These are phyloP conservation scores for Coniella vitis DNA, from an alignment of 2,329 filamentous ascomycete species.

Conservation along the genomic window DNA sequence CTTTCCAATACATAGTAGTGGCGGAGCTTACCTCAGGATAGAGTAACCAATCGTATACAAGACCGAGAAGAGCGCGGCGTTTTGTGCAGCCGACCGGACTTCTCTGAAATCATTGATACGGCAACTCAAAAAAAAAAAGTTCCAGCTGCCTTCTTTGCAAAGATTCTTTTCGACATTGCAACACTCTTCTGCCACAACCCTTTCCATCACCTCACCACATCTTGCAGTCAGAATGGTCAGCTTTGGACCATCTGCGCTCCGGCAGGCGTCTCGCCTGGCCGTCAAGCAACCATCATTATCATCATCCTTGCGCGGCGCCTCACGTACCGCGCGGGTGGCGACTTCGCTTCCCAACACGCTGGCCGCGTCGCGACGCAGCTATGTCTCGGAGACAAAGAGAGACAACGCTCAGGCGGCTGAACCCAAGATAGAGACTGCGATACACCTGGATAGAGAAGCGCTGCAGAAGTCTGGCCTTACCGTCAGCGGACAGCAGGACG, in stretches of 20 bases:
- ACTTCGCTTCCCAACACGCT: conserved; percentile 22
- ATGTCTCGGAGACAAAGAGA: conserved; percentile 78
- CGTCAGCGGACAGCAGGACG: conserved; percentile 41
- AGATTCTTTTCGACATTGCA: conserved; percentile 13
- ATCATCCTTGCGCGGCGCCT: conserved; percentile 27
- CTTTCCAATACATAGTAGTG: too few relatives aligned
- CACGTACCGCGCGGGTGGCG: conserved; percentile 27
- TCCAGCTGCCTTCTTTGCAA: conserved; percentile 13
- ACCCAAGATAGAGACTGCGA: conserved; percentile 73
- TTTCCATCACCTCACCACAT: neutral
- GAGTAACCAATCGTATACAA: neutral
- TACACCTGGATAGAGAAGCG: conserved; percentile 78
- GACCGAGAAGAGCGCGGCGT: neutral
- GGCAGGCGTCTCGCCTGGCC: conserved; percentile 63
- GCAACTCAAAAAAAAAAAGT: conserved; percentile 9
- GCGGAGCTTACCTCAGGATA: too few relatives aligned
- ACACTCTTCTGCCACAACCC: neutral
- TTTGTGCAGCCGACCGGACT: neutral
- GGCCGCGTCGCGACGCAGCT: conserved; percentile 45
- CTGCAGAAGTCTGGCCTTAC: conserved; percentile 61
- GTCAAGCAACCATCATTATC: conserved; percentile 34
- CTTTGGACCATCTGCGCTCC: conserved; percentile 61
- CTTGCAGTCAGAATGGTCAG: conserved; percentile 46
- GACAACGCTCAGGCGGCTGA: conserved; percentile 78
- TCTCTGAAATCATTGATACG: conserved; percentile 2